These are phyloP conservation scores for Colletotrichum abscissum DNA, from an alignment of 2,329 filamentous ascomycete species.

Conservation along the genomic window DNA sequence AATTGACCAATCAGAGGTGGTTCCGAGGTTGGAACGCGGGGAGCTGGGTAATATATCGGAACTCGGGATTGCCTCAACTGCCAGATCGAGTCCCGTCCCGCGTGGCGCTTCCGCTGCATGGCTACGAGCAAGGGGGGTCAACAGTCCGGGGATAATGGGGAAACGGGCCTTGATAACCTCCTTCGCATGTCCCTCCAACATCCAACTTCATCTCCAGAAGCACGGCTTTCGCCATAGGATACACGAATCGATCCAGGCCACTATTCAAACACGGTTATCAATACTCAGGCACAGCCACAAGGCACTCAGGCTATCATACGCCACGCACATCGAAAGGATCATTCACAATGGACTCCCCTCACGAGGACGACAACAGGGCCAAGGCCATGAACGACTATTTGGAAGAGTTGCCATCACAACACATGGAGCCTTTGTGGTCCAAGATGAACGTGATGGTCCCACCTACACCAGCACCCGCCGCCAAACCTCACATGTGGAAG, in stretches of 20 bases:
- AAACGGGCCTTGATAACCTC: slow-evolving; percentile 17
- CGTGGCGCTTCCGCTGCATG: slow-evolving; percentile 4
- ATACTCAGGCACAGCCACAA: neutral
- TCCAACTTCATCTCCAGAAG: neutral
- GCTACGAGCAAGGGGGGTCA: neutral
- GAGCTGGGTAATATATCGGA: slow-evolving; percentile 13
- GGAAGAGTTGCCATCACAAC: slow-evolving; percentile 41
- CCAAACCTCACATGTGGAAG: slow-evolving; percentile 52
- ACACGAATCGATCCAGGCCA: too few relatives aligned
- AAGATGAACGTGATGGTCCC: slow-evolving; percentile 61
- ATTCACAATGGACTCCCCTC: slow-evolving; percentile 17
- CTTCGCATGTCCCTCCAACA: neutral
- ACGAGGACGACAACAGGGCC: slow-evolving; percentile 32
- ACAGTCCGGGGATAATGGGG: slow-evolving; percentile 22
- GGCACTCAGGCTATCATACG: neutral
- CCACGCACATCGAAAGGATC: neutral
- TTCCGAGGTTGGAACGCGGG: neutral
- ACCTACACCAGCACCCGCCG: slow-evolving; percentile 55
- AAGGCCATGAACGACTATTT: slow-evolving; percentile 45
- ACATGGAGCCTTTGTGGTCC: slow-evolving; percentile 58
- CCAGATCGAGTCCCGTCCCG: slow-evolving; percentile 3
- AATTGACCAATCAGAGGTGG: neutral
- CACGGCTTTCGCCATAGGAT: neutral
- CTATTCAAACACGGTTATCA: neutral
- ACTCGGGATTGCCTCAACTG: slow-evolving; percentile 17